Evolutionary conservation across 2,329 filamentous ascomycete genomes (phyloP), one percentile per base, ranked within the genome.

Genomic region (Penicillium sp.): DNA sequence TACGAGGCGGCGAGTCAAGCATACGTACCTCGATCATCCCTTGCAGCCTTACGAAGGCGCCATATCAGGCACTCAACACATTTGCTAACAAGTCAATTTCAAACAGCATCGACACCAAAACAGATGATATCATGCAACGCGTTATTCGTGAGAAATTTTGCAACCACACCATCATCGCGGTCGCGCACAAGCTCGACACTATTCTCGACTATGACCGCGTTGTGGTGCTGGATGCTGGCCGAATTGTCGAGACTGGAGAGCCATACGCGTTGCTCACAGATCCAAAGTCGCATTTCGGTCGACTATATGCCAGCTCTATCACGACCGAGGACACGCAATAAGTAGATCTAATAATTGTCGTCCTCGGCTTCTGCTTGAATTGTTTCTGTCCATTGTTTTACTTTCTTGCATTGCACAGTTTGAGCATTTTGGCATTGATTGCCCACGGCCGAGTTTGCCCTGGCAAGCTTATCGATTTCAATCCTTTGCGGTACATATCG

Each of bases 91-190:
- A 51, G 58, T 65, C 69, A 56, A 68, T 60, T 28, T 38, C 26
- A 17, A 35, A 65, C 55, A 86, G 83, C 60, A 82, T 89, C 44
- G 87, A 89, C 68, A 76, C 78, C 13, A 81, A 81, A 56, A 88
- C 86, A 2, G 87, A 89, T 66, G 77, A 81, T 38, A 77, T 81
- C 28, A 86, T 89, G 75, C 85, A 88, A 69, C 78, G 78, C 35
- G 79, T 87, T 33, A 81, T 89, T 58, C 80, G 85, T 3, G 76
- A 81, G 51, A 79, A 81, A 33, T 88, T 89, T 69, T 72, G 74
- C 2, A 78, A 77, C 3, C 84, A 86, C 62, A 91, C 89, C 0
- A 83, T 91, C 58, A 79, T 87, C 55, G 80, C 83, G 0, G 83
- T 87, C 1, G 84, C 84, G 5, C 85, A 87, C 73, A 83, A 84